A percentile compares a stretch with the other conserved stretches of the same genome.
Conservation (phyloP, 208 protist genomes). For the Leishmania mexicana region DNA sequence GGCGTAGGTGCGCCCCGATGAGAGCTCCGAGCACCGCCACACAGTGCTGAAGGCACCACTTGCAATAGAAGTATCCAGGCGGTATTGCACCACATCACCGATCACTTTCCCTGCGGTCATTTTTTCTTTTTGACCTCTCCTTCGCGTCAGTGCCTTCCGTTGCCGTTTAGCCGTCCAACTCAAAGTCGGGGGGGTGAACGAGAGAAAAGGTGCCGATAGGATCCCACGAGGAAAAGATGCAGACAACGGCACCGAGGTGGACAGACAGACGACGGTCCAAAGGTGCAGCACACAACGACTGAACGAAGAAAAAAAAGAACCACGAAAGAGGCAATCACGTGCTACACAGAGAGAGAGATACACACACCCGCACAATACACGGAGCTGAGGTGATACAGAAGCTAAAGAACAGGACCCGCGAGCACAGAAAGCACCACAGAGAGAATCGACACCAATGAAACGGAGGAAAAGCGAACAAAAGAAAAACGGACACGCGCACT, state of each 20-base stretch:
- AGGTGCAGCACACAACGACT: neutral
- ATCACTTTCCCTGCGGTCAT: conserved; percentile 66
- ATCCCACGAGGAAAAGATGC: neutral
- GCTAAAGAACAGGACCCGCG: neutral
- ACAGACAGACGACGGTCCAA: neutral
- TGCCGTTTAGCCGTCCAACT: neutral
- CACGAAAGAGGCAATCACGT: conserved; percentile 8
- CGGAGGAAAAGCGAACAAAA: neutral
- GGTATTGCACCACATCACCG: conserved; percentile 58
- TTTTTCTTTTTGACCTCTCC: neutral
- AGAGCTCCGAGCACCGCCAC: conserved; percentile 65
- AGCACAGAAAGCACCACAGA: neutral
- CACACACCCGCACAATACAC: neutral
- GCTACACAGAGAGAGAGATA: neutral
- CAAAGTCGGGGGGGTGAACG: neutral
- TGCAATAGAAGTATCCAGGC: conserved; percentile 56
- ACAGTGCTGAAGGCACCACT: conserved; percentile 84
- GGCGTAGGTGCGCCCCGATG: conserved; percentile 46
- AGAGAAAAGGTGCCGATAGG: neutral
- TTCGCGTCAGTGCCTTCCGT: neutral
- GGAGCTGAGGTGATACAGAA: neutral
- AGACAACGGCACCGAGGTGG: neutral
- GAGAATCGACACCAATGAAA: neutral
- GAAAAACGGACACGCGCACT: neutral
- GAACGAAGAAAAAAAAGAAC: conserved; percentile 1